These are phyloP conservation scores for Saturnispora galanensis DNA, from an alignment of 805 yeast genomes.

Conservation along the genomic window DNA sequence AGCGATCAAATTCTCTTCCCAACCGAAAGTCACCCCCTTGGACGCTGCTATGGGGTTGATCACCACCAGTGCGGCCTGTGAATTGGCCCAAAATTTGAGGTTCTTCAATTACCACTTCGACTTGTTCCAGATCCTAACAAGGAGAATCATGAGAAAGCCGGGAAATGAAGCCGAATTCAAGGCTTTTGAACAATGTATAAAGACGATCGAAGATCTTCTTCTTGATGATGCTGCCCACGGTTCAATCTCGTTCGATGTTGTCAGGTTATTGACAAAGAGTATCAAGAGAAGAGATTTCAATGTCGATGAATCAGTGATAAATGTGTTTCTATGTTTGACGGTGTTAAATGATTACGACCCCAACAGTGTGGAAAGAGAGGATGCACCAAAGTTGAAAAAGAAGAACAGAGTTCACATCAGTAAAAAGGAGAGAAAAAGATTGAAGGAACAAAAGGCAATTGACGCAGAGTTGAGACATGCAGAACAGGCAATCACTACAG, in stretches of 20 bases:
- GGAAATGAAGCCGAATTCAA: constrained; percentile 34
- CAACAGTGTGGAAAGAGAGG: constrained; percentile 37
- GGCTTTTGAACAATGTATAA: constrained; percentile 49
- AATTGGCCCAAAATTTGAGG: constrained; percentile 54
- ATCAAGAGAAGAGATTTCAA: constrained; percentile 64
- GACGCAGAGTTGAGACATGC: constrained; percentile 86
- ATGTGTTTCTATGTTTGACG: constrained; percentile 58
- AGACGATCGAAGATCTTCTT: constrained; percentile 60
- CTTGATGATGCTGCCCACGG: constrained; percentile 73
- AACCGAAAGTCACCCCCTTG: constrained; percentile 22
- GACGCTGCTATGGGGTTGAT: constrained; percentile 41
- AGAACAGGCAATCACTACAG: constrained; percentile 76
- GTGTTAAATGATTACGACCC: constrained; percentile 68
- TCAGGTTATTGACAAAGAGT: constrained; percentile 58
- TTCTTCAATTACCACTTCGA: constrained; percentile 80
- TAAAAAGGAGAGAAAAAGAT: constrained; percentile 79
- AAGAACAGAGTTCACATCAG: constrained; percentile 85
- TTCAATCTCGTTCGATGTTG: constrained; percentile 64
- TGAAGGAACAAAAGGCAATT: constrained; percentile 78
- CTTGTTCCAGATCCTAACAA: constrained; percentile 53
- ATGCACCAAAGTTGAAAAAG: constrained; percentile 51
- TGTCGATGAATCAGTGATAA: constrained; percentile 76
- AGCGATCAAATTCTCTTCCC: constrained; percentile 25
- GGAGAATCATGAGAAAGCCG: constrained; percentile 58
- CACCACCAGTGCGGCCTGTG: constrained; percentile 73